These are phyloP conservation scores for Tolypocladium tropicale DNA, from an alignment of 2,329 filamentous ascomycete genomes.

Conservation along the genomic window DNA sequence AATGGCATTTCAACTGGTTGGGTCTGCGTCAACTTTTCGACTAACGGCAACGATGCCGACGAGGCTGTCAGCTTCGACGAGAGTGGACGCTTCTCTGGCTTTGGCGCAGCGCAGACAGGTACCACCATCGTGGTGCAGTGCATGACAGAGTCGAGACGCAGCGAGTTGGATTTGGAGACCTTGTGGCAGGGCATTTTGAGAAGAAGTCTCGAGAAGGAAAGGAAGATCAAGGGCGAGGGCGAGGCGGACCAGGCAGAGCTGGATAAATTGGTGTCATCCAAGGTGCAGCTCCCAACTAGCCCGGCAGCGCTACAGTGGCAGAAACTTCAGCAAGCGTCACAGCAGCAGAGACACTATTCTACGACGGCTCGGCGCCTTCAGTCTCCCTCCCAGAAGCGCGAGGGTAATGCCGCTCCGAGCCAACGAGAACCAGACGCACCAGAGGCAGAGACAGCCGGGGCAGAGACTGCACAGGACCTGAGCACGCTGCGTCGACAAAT, in stretches of 20 bases:
- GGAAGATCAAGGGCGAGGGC: conserved; percentile 18
- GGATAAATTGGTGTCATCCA: conserved; percentile 18
- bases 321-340: conserved; percentile 21
- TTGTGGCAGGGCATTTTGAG: conserved; percentile 37
- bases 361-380: conserved; percentile 16
- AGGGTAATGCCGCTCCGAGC: not conserved
- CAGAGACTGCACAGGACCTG: conserved; percentile 6
- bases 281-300: conserved; percentile 20
- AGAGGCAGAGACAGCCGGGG: not conserved
- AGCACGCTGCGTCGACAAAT: conserved; percentile 17
- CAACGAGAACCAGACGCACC: not conserved
- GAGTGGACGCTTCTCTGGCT: conserved; percentile 60
- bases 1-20: conserved; percentile 89
- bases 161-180: conserved; percentile 41
- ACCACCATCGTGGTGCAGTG: conserved; percentile 47
- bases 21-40: conserved; percentile 87
- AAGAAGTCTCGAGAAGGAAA: conserved; percentile 19
- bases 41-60: conserved; percentile 45
- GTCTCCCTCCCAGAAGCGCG: not conserved
- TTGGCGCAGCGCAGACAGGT: conserved; percentile 46
- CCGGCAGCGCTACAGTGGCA: conserved; percentile 23
- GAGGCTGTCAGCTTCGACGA: conserved; percentile 35
- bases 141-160: conserved; percentile 42
- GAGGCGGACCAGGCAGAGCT: conserved; percentile 15
- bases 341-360: conserved; percentile 23